These are phyloP conservation scores for Thielaviopsis musarum DNA, from an alignment of 2,329 filamentous ascomycete genomes.

Conservation along the genomic window DNA sequence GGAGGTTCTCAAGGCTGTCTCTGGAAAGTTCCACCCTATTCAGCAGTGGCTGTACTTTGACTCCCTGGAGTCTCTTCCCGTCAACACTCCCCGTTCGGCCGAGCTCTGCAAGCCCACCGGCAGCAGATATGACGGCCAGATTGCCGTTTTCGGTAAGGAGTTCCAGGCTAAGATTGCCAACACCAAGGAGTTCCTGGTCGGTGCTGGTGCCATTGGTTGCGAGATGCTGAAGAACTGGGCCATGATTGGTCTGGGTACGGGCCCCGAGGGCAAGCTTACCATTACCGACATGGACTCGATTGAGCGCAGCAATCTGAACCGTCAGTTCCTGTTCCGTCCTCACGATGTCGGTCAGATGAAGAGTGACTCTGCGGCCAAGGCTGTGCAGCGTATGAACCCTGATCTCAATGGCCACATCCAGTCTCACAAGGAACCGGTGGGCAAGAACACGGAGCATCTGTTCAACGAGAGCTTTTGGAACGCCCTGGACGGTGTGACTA, in stretches of 20 bases:
- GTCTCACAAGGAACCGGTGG: slow-evolving; percentile 75
- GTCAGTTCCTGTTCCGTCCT: slow-evolving; percentile 87
- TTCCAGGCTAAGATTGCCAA: slow-evolving; percentile 91
- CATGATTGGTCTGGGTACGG: slow-evolving; percentile 87
- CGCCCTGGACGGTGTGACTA: slow-evolving; percentile 76
- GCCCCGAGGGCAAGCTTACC: slow-evolving; percentile 72
- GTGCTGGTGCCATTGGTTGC: slow-evolving; percentile 91
- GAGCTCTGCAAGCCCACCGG: slow-evolving; percentile 75
- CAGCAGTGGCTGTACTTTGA: slow-evolving; percentile 96
- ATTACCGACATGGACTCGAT: slow-evolving; percentile 98
- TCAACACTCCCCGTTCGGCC: slow-evolving; percentile 56
- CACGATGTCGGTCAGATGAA: slow-evolving; percentile 92
- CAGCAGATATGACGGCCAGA: slow-evolving; percentile 88
- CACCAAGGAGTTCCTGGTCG: slow-evolving; percentile 82
- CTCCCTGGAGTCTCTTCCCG: slow-evolving; percentile 85
- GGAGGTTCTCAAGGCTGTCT: slow-evolving; percentile 91
- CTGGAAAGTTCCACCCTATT: slow-evolving; percentile 93
- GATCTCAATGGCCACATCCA: slow-evolving; percentile 76
- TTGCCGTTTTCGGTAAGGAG: slow-evolving; percentile 84
- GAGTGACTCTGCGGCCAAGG: slow-evolving; percentile 81
- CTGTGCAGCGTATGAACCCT: slow-evolving; percentile 92
- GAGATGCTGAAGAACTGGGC: slow-evolving; percentile 99
- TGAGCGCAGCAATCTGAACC: slow-evolving; percentile 95
- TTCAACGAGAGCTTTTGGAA: slow-evolving; percentile 94
- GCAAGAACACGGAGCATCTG: slow-evolving; percentile 77